A percentile compares a stretch with the other conserved stretches of the same genome.
Conservation (phyloP, 2,329 filamentous ascomycete genomes). For the Pezicula neosporulosa region DNA sequence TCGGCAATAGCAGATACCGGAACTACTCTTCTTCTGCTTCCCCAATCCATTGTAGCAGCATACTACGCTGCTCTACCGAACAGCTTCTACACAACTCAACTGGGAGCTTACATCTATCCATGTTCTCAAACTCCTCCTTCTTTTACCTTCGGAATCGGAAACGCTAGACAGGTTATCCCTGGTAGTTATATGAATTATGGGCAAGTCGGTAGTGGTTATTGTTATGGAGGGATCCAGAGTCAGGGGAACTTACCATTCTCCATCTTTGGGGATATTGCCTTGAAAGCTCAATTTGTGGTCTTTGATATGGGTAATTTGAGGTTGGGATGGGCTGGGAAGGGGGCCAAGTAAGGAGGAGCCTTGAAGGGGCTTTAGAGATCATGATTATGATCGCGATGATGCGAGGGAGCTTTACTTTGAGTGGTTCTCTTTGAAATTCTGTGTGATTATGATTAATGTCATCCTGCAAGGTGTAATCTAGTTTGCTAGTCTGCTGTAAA, state of each 20-base stretch:
- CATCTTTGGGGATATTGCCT: slow-evolving; percentile 27
- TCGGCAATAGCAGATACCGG: slow-evolving; percentile 31
- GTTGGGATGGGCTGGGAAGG: slow-evolving; percentile 6
- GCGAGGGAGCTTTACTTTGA: too few species aligned
- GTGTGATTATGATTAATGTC: too few species aligned
- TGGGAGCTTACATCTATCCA: slow-evolving; percentile 26
- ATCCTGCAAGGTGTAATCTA: too few species aligned
- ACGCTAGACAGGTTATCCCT: slow-evolving; percentile 24
- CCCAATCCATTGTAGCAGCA: slow-evolving; percentile 21
- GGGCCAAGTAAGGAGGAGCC: too few species aligned
- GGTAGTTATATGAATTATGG: slow-evolving; percentile 31
- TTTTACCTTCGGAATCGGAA: slow-evolving; percentile 26
- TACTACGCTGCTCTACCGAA: slow-evolving; percentile 29
- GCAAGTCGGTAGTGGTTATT: slow-evolving; percentile 1
- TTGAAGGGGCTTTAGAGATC: too few species aligned
- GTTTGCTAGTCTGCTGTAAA: too few species aligned
- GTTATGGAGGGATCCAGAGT: slow-evolving; percentile 17
- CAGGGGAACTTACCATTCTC: slow-evolving; percentile 18
- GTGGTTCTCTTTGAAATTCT: too few species aligned
- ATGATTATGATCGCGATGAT: too few species aligned
- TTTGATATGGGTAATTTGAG: slow-evolving; percentile 21
- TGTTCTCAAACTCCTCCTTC: slow-evolving; percentile 25
- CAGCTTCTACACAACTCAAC: slow-evolving; percentile 5
- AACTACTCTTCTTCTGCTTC: slow-evolving; percentile 31
- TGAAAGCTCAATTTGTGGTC: slow-evolving; percentile 31